Base-by-base conservation (phyloP, 108 stramenopile species). In the Nitzschia inconspicua region DNA sequence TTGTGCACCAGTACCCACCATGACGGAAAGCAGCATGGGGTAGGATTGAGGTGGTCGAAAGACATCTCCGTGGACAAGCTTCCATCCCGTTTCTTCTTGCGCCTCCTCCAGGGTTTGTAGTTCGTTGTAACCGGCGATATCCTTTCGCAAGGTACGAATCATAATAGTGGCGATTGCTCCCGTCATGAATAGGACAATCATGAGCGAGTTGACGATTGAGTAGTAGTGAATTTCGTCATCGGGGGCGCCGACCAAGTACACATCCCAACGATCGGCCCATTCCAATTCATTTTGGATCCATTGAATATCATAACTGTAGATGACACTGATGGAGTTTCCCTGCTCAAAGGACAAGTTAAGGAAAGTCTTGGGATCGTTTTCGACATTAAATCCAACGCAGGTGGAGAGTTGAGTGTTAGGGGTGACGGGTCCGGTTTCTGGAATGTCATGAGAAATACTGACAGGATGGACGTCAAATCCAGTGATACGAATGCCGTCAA, bases 141-240 rank as follows among this genome's bases (percentile, higher is more conserved):
- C 99, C 73, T 91, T 89, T 35, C 83, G 72, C 16, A 99, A 88
- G 3, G 97, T 92, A 39, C 98, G 91, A 39, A 98, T 78, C 76
- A 98, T 79, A 66, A 98, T 96, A 57, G 93, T 94, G 1, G 94
- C 99, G 48, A 98, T 93, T 16, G 96, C 94, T 51, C 96, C 98
- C 0, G 91, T 96, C 63, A 99, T 77, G 79, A 99, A 98, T 27
- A 98, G 59, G 18, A 97, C 96, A 63, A 99, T 98, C 95, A 99
- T 96, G 57, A 98, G 83, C 9, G 92, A 94, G 85, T 99, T 99
- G 51, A 95, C 82, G 76, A 99, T 98, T 53, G 93, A 82, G 84
- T 98, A 99, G 95, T 95, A 97, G 73, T 99, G 99, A 52, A 99
- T 89, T 60, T 98, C 96, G 74, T 95, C 97, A 64, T 96, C 93